These are phyloP conservation scores for Taiwanofungus camphoratus DNA, from an alignment of 1,284 basidiomycete genomes.

Conservation along the genomic window DNA sequence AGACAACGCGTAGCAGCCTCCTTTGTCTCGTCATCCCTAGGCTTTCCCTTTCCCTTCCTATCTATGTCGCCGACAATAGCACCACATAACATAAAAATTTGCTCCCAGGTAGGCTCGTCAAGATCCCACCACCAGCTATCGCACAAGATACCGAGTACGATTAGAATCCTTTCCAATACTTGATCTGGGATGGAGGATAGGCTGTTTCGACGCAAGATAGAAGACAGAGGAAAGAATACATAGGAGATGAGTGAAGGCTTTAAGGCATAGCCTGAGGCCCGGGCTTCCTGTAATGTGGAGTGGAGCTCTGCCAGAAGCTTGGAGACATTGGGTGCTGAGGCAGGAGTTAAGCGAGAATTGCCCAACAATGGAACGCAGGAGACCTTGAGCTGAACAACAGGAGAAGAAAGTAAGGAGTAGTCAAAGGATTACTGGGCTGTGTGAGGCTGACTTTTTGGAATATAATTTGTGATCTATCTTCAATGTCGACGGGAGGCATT, in stretches of 20 bases:
- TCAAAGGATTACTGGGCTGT: not conserved
- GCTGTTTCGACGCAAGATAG: slow-evolving; percentile 70
- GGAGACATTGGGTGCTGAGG: slow-evolving; percentile 43
- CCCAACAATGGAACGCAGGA: slow-evolving; percentile 76
- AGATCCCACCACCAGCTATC: slow-evolving; percentile 76
- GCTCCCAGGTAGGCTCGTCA: slow-evolving; percentile 67
- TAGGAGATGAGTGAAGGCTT: slow-evolving; percentile 73
- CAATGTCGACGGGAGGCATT: slow-evolving; percentile 5
- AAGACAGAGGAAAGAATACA: slow-evolving; percentile 80
- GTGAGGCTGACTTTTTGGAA: slow-evolving; percentile 31
- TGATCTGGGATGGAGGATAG: slow-evolving; percentile 69
- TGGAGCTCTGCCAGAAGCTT: slow-evolving; percentile 51
- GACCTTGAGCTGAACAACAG: slow-evolving; percentile 57
- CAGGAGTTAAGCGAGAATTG: slow-evolving; percentile 52
- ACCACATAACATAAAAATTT: slow-evolving; percentile 76
- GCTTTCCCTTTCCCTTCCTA: slow-evolving; percentile 53
- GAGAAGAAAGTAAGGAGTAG: not conserved
- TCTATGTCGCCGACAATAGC: slow-evolving; percentile 61
- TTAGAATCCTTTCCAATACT: slow-evolving; percentile 70
- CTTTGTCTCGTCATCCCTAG: slow-evolving; percentile 74
- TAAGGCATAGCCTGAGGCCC: slow-evolving; percentile 36
- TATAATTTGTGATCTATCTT: slow-evolving; percentile 18
- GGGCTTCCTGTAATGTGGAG: slow-evolving; percentile 38
- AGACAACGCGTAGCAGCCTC: slow-evolving; percentile 56
- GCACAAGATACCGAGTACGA: slow-evolving; percentile 55